Percentiles rank a stretch among this genome's conserved stretches.
Evolutionary conservation across 2,329 filamentous ascomycete genomes (phyloP).

Genomic region (Aspergillus piperis): DNA sequence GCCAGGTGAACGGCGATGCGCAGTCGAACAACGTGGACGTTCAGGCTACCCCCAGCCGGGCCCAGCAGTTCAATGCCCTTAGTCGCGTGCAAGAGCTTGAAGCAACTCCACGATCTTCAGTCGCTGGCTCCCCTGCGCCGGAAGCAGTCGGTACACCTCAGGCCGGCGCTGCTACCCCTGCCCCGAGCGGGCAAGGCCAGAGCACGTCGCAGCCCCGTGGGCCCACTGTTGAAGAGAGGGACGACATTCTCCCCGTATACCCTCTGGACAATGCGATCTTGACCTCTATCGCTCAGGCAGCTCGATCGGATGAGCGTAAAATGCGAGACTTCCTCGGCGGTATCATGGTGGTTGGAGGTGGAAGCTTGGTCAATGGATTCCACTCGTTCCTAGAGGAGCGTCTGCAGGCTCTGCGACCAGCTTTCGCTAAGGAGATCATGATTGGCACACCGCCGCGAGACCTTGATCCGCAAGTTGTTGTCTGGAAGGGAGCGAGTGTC

Average conservation of each 20-base stretch:
- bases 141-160: constrained; percentile 72
- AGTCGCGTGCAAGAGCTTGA: constrained; percentile 68
- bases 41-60: constrained; percentile 49
- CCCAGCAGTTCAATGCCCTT: constrained; percentile 69
- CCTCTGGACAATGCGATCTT: constrained; percentile 88
- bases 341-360: constrained; percentile 88
- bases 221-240: constrained; percentile 62
- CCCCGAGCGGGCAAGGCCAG: constrained; percentile 30
- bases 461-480: constrained; percentile 94
- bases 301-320: constrained; percentile 87
- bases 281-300: constrained; percentile 82
- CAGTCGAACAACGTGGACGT: constrained; percentile 29
- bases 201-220: constrained; percentile 39
- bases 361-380: constrained; percentile 77
- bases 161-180: constrained; percentile 47
- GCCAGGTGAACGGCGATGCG: constrained; percentile 42
- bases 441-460: constrained; percentile 77
- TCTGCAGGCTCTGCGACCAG: constrained; percentile 65
- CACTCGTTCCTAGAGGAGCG: constrained; percentile 80
- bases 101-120: constrained; percentile 79
- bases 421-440: constrained; percentile 66
- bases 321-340: constrained; percentile 84
- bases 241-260: constrained; percentile 77
- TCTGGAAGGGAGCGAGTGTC: constrained; percentile 96
- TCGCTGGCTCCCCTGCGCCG: constrained; percentile 82